Evolutionary conservation across 176 grass and related monocot genomes (phyloP).

Genomic region (Metroxylon sagu): DNA sequence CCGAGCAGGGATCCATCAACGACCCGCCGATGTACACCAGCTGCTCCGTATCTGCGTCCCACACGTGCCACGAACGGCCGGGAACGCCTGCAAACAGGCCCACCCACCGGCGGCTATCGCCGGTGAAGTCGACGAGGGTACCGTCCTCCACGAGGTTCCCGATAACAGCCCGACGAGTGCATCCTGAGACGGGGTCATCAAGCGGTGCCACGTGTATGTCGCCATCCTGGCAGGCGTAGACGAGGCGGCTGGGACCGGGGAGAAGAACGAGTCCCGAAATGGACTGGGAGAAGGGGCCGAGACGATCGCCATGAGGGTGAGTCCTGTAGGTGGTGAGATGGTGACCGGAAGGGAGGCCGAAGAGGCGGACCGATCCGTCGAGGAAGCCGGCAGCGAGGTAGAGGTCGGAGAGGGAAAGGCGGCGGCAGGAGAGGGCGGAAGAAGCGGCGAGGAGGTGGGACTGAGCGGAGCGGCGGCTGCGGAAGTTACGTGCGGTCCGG

Average conservation of each 20-base stretch:
- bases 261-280: conserved; percentile 28
- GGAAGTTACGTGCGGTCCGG: conserved; percentile 27
- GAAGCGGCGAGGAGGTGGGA: conserved; percentile 16
- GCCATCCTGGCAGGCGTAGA: conserved; percentile 19
- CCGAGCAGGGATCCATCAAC: conserved; percentile 17
- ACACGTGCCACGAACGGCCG: conserved; percentile 27
- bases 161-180: background rate
- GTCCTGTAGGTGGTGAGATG: conserved; percentile 10
- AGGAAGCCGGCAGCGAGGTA: conserved; percentile 28
- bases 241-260: conserved; percentile 9
- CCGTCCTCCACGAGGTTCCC: conserved; percentile 28
- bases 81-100: conserved; percentile 36
- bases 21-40: conserved; percentile 25
- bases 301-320: conserved; percentile 20
- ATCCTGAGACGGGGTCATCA: background rate
- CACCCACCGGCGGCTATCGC: conserved; percentile 25
- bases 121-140: conserved; percentile 26
- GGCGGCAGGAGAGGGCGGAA: conserved; percentile 19
- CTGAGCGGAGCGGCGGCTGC: conserved; percentile 11
- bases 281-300: conserved; percentile 24
- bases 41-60: conserved; percentile 20
- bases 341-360: conserved; percentile 15
- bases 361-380: conserved; percentile 27
- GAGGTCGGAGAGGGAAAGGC: conserved; percentile 19
- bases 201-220: conserved; percentile 22